These are phyloP conservation scores for Alliaria petiolata DNA, from an alignment of 345 rosid species.

Conservation along the genomic window DNA sequence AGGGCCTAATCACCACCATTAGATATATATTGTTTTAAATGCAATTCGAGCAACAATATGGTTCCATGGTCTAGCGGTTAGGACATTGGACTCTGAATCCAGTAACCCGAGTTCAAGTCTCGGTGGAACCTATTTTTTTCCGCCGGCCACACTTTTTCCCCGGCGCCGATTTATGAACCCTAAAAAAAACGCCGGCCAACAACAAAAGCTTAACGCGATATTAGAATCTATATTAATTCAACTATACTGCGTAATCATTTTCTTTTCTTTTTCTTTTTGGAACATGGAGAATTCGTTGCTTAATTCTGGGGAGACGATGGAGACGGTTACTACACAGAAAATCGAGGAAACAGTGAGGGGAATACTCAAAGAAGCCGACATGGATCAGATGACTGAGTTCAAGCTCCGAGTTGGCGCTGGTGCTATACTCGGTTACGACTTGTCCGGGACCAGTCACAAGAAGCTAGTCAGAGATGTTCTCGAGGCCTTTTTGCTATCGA, in stretches of 20 bases:
- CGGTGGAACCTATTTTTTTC: slow-evolving; percentile 61
- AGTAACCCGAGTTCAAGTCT: slow-evolving; percentile 98
- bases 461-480: slow-evolving; percentile 51
- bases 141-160: not conserved
- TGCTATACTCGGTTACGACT: slow-evolving; percentile 54
- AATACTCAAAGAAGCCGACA: slow-evolving; percentile 49
- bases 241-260: not conserved
- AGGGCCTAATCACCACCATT: too few species aligned
- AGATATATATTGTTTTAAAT: fast-evolving
- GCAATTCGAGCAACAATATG: not conserved
- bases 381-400: slow-evolving; percentile 72
- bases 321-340: slow-evolving; percentile 25
- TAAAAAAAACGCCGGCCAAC: not conserved
- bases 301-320: slow-evolving; percentile 31
- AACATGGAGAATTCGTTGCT: not conserved
- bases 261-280: fast-evolving
- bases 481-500: slow-evolving; percentile 56
- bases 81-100: slow-evolving; percentile 98
- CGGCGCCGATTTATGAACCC: slow-evolving; percentile 24
- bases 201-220: not conserved
- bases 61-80: slow-evolving; percentile 92
- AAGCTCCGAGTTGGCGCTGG: slow-evolving; percentile 58
- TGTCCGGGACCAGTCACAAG: slow-evolving; percentile 39
- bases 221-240: too few species aligned
- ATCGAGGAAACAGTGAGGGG: slow-evolving; percentile 57